phyloP scores from a whole-genome alignment of 2,329 filamentous ascomycete species.

The Podosphaera leucotricha region DNA sequence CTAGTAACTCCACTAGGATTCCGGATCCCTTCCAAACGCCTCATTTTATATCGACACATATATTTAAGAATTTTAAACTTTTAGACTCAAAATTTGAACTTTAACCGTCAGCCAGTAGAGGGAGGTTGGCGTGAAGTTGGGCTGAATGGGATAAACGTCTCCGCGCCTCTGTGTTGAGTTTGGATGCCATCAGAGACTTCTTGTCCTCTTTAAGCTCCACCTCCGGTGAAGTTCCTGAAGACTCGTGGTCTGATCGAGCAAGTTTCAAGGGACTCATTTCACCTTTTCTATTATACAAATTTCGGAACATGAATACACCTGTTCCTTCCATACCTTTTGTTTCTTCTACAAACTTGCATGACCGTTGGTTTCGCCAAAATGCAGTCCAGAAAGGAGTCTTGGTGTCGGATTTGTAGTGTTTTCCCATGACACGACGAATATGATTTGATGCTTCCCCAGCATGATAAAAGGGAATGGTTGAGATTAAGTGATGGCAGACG shows the following conservation, averaged over 20 bases:
- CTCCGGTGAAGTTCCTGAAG: too few relatives aligned
- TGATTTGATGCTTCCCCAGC: conserved; percentile 33
- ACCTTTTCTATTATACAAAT: conserved; percentile 11
- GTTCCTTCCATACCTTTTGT: conserved; percentile 14
- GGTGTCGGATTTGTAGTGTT: conserved; percentile 25
- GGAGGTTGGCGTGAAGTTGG: conserved; percentile 1
- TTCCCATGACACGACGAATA: conserved; percentile 30
- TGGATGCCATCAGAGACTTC: background rate
- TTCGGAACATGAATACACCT: conserved; percentile 16
- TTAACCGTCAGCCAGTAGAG: background rate
- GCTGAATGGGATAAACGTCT: conserved; percentile 1
- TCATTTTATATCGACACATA: too few relatives aligned
- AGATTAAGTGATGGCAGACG: conserved; percentile 38
- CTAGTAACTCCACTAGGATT: too few relatives aligned
- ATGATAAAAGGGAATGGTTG: conserved; percentile 37
- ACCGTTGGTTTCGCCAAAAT: conserved; percentile 15
- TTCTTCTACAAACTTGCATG: conserved; percentile 17
- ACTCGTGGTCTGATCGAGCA: background rate
- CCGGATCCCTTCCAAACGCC: too few relatives aligned
- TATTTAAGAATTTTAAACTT: too few relatives aligned
- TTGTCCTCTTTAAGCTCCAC: background rate
- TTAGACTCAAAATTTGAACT: background rate
- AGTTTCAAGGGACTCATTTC: conserved; percentile 5
- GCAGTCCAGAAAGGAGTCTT: conserved; percentile 17
- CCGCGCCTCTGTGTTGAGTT: background rate